Evolutionary conservation across 768 basidiomycete genomes (phyloP), one percentile per base, ranked within the genome.

Genomic region (Phylloporus sp.): DNA sequence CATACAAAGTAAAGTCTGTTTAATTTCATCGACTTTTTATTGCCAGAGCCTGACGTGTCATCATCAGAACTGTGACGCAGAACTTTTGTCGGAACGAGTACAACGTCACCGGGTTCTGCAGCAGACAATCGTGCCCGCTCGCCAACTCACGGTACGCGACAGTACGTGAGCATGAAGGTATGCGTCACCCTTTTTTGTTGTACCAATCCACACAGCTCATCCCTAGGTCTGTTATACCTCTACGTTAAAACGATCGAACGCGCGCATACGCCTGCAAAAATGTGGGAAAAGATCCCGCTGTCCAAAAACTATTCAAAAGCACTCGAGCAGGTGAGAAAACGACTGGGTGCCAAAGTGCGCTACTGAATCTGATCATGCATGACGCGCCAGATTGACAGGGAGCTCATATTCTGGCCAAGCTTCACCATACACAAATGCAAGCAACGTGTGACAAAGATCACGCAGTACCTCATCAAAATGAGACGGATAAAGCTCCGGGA

Each of bases 51-150:
- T 24, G 58, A 48, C 39, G 7, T 8, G 13, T 10, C n/a, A 54
- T 29, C 53, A 15, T 13, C 67, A 95, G 94, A 71, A 95, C 95
- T 1, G 76, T 84, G 2, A 97, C 93, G 2, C 95, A 98, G 72
- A 97, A 97, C 67, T 98, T 99, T 74, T 98, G 97, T 73, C 78
- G 95, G 48, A 99, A 99, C 70, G 93, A 97, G 73, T 97, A 97
- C 77, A 99, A 99, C 70, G 87, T 97, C 24, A 95, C 95, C 11
- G 97, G 97, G 20, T 78, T 98, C 59, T 99, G 97, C 72, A 91
- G 83, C 65, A 77, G 95, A 50, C 92, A 95, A 63, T 94, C 94
- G 43, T 98, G 97, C 73, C 97, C 97, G 0, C 74, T 99, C n/a
- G 97, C 97, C 5, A 98, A 98, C 66, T 95, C 95, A 20, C 77